These are phyloP conservation scores for Geotrichum macrosporum DNA, from an alignment of 1,139 yeast genomes.

Conservation along the genomic window DNA sequence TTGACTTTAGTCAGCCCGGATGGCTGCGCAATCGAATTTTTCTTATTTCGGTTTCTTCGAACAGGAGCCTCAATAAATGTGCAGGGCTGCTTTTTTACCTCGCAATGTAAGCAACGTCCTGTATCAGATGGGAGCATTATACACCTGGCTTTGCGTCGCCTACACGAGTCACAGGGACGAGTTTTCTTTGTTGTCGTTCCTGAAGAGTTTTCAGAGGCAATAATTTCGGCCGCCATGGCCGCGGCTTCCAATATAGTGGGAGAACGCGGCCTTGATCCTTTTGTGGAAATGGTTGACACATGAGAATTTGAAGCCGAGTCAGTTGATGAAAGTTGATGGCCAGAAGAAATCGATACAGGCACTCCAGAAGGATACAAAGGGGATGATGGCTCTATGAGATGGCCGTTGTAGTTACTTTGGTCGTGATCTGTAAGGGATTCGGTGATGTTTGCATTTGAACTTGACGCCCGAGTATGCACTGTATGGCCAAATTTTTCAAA, in stretches of 20 bases:
- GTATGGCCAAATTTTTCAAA: no score
- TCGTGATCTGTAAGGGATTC: no score
- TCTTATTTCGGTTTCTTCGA: slow-evolving; percentile 24
- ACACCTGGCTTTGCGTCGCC: slow-evolving; percentile 39
- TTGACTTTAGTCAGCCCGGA: no score
- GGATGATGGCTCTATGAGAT: no score
- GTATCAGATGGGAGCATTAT: slow-evolving; percentile 36
- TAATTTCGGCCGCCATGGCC: slow-evolving; percentile 22
- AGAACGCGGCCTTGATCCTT: slow-evolving; percentile 12
- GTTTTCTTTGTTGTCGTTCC: slow-evolving; percentile 10
- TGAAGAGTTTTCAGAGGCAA: slow-evolving; percentile 11
- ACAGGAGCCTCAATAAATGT: slow-evolving; percentile 36
- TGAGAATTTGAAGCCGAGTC: no score
- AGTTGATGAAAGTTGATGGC: no score
- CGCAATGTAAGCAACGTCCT: slow-evolving; percentile 36
- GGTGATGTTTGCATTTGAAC: no score
- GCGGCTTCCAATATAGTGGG: slow-evolving; percentile 20
- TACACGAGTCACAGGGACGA: slow-evolving; percentile 34
- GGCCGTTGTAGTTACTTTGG: no score
- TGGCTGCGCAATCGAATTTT: slow-evolving; percentile 10
- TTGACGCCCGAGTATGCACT: no score
- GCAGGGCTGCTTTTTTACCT: slow-evolving; percentile 35
- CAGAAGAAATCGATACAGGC: no score
- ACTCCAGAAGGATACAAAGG: no score
- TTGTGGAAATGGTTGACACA: no score